Evolutionary conservation across 176 grass and related monocot genomes (phyloP), one percentile per base, ranked within the genome.

Genomic region (Areca catechu): DNA sequence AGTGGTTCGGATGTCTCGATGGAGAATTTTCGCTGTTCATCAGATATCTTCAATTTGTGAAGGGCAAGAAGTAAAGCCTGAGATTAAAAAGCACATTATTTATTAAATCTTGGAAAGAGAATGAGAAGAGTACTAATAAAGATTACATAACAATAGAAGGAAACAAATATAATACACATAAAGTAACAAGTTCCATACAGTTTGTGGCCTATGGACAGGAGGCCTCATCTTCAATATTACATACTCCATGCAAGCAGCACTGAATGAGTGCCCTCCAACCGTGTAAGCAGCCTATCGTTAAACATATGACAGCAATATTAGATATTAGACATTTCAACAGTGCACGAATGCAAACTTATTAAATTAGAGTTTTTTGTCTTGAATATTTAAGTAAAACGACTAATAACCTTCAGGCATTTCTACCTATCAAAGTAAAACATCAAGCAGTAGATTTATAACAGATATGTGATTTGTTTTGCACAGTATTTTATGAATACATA

Each of bases 171-270:
- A 54, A 37, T 34, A 57, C 23, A 20, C 28, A 20, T n/a, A 48
- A 60, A 48, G 4, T 16, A 4, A 18, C 27, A 65, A 60, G 25
- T 22, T 15, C 5, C 61, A 64, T 85, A 96, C 92, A 83, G 86
- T 90, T 62, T 96, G 92, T 49, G 92, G 86, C 48, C 86, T 90
- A 37, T 96, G 83, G 58, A 63, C 82, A 24, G 86, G 86, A 27
- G 80, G 83, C 25, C 87, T 96, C 83, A 85, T 90, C 80, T 96
- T 96, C 69, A 96, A 66, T 43, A 96, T 85, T 12, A 79, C 80
- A 74, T 90, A 82, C 24, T 96, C 92, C 10, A 96, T 96, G 62
- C 85, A 90, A 22, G 86, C 84, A 63, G 92, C 92, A 49, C 73
- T 96, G 74, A 90, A 90, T 66, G 86, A 88, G 34, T 90, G 83